Evolutionary conservation across 805 yeast species (phyloP).

Genomic region (Saccharomycopsis sp.): DNA sequence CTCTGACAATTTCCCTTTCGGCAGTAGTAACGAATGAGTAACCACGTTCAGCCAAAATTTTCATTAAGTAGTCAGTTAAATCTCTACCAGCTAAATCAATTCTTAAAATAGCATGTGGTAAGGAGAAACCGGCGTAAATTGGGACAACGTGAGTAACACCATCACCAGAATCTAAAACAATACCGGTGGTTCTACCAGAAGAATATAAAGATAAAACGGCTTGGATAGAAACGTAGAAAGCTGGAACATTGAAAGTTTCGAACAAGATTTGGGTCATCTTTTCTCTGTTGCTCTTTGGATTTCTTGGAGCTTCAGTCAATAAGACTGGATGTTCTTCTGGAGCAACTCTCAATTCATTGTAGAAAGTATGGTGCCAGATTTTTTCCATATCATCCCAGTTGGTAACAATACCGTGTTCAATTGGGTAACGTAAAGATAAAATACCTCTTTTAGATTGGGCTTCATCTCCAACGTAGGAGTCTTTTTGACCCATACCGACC

Average conservation of each 20-base stretch:
- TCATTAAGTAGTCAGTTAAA: constrained; percentile 97
- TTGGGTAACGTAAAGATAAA: constrained; percentile 96
- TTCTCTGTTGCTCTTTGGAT: constrained; percentile 99
- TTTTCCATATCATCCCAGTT: constrained; percentile 99
- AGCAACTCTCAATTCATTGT: constrained; percentile 99
- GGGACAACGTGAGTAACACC: constrained; percentile 99
- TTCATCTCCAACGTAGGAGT: constrained; percentile 99
- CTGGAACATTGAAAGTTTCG: constrained; percentile 99
- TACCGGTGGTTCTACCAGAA: constrained; percentile 99
- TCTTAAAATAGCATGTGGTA: constrained; percentile 98
- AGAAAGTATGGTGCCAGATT: constrained; percentile 99
- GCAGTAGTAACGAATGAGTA: constrained; percentile 98
- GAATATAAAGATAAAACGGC: constrained; percentile 97
- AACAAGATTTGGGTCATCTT: constrained; percentile 99
- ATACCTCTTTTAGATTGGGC: constrained; percentile 99
- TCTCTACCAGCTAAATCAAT: constrained; percentile 99
- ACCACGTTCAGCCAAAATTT: constrained; percentile 97
- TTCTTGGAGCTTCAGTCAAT: constrained; percentile 99
- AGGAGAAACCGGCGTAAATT: constrained; percentile 98
- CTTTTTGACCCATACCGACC: constrained; percentile 99
- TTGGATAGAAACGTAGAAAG: constrained; percentile 97
- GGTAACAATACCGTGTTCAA: constrained; percentile 99
- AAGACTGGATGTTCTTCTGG: constrained; percentile 99
- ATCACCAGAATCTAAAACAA: constrained; percentile 98
- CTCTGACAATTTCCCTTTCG: constrained; percentile 69